Evolutionary conservation across 106 monocot species (phyloP), one percentile per base, ranked within the genome.

Genomic region (Iris macrosiphon): DNA sequence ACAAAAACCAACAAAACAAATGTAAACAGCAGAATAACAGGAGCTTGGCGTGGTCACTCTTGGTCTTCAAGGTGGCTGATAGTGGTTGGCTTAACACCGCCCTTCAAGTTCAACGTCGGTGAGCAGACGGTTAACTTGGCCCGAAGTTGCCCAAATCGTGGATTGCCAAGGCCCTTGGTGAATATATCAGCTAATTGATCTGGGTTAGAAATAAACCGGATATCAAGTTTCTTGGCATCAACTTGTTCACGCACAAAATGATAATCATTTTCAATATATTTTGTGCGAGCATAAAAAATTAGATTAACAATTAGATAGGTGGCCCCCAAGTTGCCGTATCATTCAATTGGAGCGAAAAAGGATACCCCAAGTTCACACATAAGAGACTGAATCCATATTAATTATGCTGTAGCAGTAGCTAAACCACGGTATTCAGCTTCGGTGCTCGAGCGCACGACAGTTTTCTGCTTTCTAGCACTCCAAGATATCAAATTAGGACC

Each of bases 391-490:
- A 40, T 9, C 1, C 2, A 40, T 11, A 40, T 9, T 15, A 40
- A 40, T 40, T 40, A 9, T 15, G 39, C 39, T 11, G 39, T 15
- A 9, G 15, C 1, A 2, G 22, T 40, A 40, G 39, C 39, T 1
- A 40, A 9, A 11, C 39, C 39, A 0, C 9, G 22, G 3, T 54
- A 43, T 23, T 65, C 53, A 29, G 42, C 51, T 31, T 65, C 24
- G 7, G 53, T 65, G 28, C 42, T 42, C 4, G 53, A 65, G 1
- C 28, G 39, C 15, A 29, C 15, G 11, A 54, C 27, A 2, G 16
- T 53, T 1, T 18, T 9, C 31, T 65, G 65, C 31, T 54, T 65
- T 42, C 43, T 54, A 8, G 29, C 10, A 7, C 18, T 8, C 43
- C 42, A 55, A 7, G 54, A 53, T 19, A 65, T 41, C 1, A 18